Base-by-base conservation (phyloP, 2,329 filamentous ascomycete genomes). In the Fusarium tanahbumbuense region DNA sequence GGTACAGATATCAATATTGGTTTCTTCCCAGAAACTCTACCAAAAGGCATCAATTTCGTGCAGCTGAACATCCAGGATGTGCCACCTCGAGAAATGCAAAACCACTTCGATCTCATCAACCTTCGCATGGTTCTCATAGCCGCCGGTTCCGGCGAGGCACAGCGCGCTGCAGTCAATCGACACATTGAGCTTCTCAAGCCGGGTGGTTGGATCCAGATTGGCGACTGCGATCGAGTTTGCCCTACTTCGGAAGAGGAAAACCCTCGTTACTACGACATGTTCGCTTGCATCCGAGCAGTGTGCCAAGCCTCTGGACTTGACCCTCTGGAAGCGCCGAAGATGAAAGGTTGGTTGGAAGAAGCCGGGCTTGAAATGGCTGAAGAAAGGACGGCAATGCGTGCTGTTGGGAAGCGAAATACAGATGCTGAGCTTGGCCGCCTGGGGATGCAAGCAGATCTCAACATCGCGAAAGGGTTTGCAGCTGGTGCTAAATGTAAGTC, bases 61-160 rank as follows among this genome's bases (percentile, higher is more conserved):
- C 41, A 52, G 0, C 52, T 42, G 16, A 53, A 64, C 5, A 52
- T 64, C 8, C 49, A 34, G 1, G 32, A 64, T 5, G 7, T 13
- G 4, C 1, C 25, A 3, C 32, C 45, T 4, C 4, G 18, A 10
- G 9, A 3, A 2, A 64, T 60, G 61, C 2, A 41, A 2, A 12
- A 6, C 0, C 41, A 13, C 2, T 64, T 64, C 6, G 60, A 64
- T 6, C 45, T 64, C n/a, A 28, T 64, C 5, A 64, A 64, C 6
- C 16, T 64, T 10, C 61, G 61, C 0, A 64, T 64, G 61, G 25
- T 64, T 6, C 60, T 64, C 7, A 64, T 64, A 8, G 61, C 52
- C 1, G 61, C 60, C 20, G 61, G 61, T 8, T 50, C 52, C 0
- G 32, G 16, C 2, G 13, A 41, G 0, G 2, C 52, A 13, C 61